Percentiles rank a stretch among this genome's conserved stretches.
Conservation (phyloP, 2,329 filamentous ascomycete species). For the Talaromyces rugulosus region DNA sequence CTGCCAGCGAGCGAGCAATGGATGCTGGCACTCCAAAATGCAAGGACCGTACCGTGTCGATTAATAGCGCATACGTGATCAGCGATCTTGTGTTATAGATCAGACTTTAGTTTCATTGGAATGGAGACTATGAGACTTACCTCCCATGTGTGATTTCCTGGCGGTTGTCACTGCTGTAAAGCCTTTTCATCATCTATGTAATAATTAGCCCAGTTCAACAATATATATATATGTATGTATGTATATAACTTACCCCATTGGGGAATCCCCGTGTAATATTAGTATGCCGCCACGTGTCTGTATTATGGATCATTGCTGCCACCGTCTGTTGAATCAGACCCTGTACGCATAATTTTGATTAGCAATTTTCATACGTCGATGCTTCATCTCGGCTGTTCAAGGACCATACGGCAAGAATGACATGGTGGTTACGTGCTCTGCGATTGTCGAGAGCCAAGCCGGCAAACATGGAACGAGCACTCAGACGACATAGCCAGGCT, state of each 20-base stretch:
- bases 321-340: background rate
- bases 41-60: background rate
- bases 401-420: background rate
- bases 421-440: background rate
- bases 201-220: background rate
- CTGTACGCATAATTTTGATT: background rate
- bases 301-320: background rate
- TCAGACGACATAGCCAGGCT: background rate
- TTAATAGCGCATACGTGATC: background rate
- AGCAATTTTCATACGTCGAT: background rate
- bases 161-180: background rate
- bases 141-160: background rate
- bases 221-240: too few species aligned
- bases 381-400: background rate
- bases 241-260: background rate
- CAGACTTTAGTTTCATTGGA: background rate
- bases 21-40: background rate
- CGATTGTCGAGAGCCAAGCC: background rate
- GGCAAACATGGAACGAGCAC: background rate
- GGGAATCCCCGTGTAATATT: background rate
- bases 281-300: background rate
- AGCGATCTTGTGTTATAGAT: background rate
- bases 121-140: background rate
- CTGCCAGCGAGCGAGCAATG: background rate
- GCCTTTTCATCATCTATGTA: background rate